phyloP scores from a whole-genome alignment of 208 protist species.

The Sergeia podlipaevii region DNA sequence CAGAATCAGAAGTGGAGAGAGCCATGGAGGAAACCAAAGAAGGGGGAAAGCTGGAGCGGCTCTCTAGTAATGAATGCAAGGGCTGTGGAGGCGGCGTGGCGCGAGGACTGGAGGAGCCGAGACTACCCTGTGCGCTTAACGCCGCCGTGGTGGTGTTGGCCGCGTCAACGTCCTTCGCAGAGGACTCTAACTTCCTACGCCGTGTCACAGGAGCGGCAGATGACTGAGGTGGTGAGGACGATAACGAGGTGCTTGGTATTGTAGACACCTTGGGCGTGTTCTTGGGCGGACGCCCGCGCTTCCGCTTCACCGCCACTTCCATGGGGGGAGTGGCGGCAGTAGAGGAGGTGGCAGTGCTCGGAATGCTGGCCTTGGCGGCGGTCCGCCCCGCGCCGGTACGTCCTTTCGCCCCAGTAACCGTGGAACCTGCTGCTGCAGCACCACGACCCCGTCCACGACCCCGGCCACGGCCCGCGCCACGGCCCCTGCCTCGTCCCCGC shows the following conservation, averaged over 20 bases:
- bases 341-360: background rate
- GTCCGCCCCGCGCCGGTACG: background rate
- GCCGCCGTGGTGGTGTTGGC: background rate
- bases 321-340: background rate
- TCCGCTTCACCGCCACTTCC: constrained; percentile 42
- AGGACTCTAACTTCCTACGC: constrained; percentile 1
- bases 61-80: no score
- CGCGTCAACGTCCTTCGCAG: background rate
- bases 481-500: constrained; percentile 2
- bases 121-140: background rate
- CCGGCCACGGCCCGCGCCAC: constrained; percentile 10
- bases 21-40: no score
- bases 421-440: background rate
- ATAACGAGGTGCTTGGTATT: constrained; percentile 1
- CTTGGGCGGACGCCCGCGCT: constrained; percentile 59
- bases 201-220: background rate
- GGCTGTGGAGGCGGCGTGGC: background rate
- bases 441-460: constrained; percentile 12
- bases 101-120: background rate
- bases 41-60: no score
- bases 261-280: constrained; percentile 11
- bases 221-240: constrained; percentile 1
- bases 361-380: background rate
- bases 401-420: background rate
- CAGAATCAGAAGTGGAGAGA: no score